Conservation (phyloP, 352 stramenopile genomes). For the Phytophthora pini region DNA sequence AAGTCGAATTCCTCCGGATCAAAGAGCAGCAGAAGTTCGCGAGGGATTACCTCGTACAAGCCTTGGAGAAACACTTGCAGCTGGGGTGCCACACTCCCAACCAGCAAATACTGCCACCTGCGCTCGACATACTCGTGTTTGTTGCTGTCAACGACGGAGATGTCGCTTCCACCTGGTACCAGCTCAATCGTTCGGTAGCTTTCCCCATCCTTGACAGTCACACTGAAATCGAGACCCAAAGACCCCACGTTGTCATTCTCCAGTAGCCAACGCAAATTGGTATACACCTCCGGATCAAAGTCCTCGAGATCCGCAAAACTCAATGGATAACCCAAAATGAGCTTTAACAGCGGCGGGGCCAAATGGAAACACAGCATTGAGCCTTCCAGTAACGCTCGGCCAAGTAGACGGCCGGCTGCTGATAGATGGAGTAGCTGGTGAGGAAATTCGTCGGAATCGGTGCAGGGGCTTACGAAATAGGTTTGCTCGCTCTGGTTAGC, state of each 20-base stretch:
- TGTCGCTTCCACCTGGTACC: constrained; percentile 28
- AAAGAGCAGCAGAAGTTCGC: constrained; percentile 92
- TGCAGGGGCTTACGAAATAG: constrained; percentile 49
- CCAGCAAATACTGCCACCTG: constrained; percentile 90
- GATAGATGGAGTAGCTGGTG: constrained; percentile 40
- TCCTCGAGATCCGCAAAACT: constrained; percentile 90
- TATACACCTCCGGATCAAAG: constrained; percentile 40
- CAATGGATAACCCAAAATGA: constrained; percentile 92
- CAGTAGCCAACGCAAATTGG: constrained; percentile 55
- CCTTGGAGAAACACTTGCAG: constrained; percentile 87
- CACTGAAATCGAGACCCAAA: constrained; percentile 52
- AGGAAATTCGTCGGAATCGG: constrained; percentile 20
- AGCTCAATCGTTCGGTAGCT: constrained; percentile 35
- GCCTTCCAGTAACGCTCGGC: constrained; percentile 66
- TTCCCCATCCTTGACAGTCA: constrained; percentile 32
- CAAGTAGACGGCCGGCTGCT: constrained; percentile 42
- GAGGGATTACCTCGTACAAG: constrained; percentile 95
- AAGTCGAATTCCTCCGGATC: constrained; percentile 96
- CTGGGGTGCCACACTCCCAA: constrained; percentile 88
- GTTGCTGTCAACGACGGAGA: constrained; percentile 93
- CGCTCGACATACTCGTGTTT: constrained; percentile 90
- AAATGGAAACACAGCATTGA: constrained; percentile 92
- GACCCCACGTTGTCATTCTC: constrained; percentile 47
- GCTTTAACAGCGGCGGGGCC: constrained; percentile 93
- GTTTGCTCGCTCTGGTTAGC: constrained; percentile 45